Percentiles rank a stretch among this genome's conserved stretches.
Conservation (phyloP, 805 yeast genomes). For the Cyberlindnera amylophila region DNA sequence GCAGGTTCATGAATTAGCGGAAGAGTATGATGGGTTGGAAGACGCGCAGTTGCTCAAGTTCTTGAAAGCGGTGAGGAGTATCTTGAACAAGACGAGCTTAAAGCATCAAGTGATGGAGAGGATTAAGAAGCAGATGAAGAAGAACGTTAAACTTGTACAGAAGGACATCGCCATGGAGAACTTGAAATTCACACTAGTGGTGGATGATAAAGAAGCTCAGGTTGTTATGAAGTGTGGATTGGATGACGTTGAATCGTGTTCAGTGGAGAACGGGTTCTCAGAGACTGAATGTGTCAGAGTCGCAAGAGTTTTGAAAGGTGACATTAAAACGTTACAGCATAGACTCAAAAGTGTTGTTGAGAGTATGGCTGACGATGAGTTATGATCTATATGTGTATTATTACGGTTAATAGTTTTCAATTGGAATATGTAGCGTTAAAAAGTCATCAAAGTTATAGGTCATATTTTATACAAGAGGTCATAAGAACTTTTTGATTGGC, state of each 20-base stretch:
- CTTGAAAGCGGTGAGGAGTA: constrained; percentile 11
- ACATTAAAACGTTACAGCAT: constrained; percentile 9
- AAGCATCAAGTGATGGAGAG: constrained; percentile 24
- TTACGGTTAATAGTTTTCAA: too few relatives aligned
- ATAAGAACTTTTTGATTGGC: constrained; percentile 63
- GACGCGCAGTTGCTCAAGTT: constrained; percentile 16
- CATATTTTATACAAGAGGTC: background rate
- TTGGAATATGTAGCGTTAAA: too few relatives aligned
- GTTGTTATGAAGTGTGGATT: constrained; percentile 16
- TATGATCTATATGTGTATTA: too few relatives aligned
- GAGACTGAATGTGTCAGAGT: constrained; percentile 14
- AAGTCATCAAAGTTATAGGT: background rate
- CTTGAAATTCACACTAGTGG: constrained; percentile 16
- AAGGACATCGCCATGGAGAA: constrained; percentile 21
- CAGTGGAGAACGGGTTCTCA: constrained; percentile 11
- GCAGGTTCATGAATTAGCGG: constrained; percentile 16
- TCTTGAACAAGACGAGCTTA: constrained; percentile 14
- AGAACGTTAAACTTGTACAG: constrained; percentile 15
- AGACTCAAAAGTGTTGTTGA: constrained; percentile 18
- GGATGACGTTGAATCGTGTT: constrained; percentile 16
- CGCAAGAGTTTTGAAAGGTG: constrained; percentile 20
- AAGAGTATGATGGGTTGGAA: constrained; percentile 18
- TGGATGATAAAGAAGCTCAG: constrained; percentile 10
- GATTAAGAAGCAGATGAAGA: constrained; percentile 4
- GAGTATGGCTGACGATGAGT: constrained; percentile 14